Percentiles rank a stretch among this genome's conserved stretches.
phyloP scores from a whole-genome alignment of 1,284 basidiomycete genomes.

The Takashimella koratensis region DNA sequence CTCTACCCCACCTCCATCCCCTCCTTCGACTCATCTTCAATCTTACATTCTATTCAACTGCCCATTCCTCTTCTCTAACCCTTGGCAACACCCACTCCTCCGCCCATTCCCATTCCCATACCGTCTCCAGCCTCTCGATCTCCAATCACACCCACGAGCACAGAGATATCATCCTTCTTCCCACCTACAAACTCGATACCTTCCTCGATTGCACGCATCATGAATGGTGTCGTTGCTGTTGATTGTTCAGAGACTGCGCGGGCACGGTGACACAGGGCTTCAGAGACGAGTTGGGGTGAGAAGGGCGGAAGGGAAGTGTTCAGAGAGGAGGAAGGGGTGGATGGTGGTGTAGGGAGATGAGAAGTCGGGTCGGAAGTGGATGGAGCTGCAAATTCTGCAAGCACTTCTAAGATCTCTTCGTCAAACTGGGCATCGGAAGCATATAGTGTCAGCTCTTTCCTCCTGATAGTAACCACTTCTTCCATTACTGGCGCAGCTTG shows the following conservation, averaged over 20 bases:
- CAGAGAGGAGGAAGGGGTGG: constrained; percentile 11
- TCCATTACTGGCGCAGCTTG: too few species aligned
- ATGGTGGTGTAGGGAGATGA: constrained; percentile 14
- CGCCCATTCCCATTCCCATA: too few species aligned
- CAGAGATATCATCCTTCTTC: constrained; percentile 48
- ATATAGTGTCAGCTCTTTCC: not conserved
- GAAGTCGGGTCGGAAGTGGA: constrained; percentile 6
- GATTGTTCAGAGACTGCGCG: constrained; percentile 53
- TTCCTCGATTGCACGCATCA: constrained; percentile 56
- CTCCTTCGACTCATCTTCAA: too few species aligned
- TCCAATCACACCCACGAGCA: constrained; percentile 46
- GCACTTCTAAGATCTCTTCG: constrained; percentile 86
- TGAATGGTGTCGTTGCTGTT: constrained; percentile 54
- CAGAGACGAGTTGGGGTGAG: constrained; percentile 54
- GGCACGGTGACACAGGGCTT: constrained; percentile 54
- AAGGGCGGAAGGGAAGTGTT: constrained; percentile 42
- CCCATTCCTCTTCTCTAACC: too few species aligned
- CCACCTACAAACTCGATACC: constrained; percentile 53
- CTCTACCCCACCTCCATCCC: too few species aligned
- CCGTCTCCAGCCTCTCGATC: constrained; percentile 21
- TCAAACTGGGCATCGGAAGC: constrained; percentile 60
- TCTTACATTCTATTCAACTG: too few species aligned
- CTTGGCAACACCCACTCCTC: too few species aligned
- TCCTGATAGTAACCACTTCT: too few species aligned
- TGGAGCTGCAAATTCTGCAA: constrained; percentile 61